phyloP scores from a whole-genome alignment of 305 asterid species.

The Nicotiana rustica region DNA sequence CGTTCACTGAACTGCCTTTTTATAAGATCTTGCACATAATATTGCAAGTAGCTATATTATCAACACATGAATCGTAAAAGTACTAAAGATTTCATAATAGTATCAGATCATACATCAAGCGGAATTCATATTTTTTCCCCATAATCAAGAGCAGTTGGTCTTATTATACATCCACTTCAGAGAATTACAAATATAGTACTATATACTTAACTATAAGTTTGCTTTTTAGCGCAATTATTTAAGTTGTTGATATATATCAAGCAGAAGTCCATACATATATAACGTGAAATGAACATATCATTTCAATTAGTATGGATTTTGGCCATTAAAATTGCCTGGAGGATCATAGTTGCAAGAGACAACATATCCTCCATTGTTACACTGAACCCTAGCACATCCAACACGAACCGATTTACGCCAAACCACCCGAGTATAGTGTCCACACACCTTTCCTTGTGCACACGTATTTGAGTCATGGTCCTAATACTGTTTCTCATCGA shows the following conservation, averaged over 20 bases:
- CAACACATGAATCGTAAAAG: too few species aligned
- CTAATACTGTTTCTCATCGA: slow-evolving; percentile 45
- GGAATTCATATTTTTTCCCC: too few species aligned
- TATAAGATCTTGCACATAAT: too few species aligned
- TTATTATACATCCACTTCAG: too few species aligned
- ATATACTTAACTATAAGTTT: too few species aligned
- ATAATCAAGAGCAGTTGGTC: too few species aligned
- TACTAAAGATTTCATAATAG: too few species aligned
- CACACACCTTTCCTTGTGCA: slow-evolving; percentile 35
- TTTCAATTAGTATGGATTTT: slow-evolving; percentile 38
- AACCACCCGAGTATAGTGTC: slow-evolving; percentile 46
- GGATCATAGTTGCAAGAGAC: slow-evolving; percentile 46
- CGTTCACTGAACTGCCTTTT: too few species aligned
- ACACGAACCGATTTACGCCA: slow-evolving; percentile 42
- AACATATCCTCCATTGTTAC: slow-evolving; percentile 36
- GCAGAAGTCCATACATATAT: neutral
- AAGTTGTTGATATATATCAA: too few species aligned
- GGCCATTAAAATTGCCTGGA: slow-evolving; percentile 41
- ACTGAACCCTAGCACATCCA: slow-evolving; percentile 44
- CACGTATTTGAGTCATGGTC: slow-evolving; percentile 45
- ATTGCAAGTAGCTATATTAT: too few species aligned
- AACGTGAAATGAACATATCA: neutral
- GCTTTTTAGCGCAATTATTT: neutral
- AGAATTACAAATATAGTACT: too few species aligned
- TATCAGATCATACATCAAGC: too few species aligned